Conservation (phyloP, 495 filamentous ascomycete genomes). For the Xylaria grammica region DNA sequence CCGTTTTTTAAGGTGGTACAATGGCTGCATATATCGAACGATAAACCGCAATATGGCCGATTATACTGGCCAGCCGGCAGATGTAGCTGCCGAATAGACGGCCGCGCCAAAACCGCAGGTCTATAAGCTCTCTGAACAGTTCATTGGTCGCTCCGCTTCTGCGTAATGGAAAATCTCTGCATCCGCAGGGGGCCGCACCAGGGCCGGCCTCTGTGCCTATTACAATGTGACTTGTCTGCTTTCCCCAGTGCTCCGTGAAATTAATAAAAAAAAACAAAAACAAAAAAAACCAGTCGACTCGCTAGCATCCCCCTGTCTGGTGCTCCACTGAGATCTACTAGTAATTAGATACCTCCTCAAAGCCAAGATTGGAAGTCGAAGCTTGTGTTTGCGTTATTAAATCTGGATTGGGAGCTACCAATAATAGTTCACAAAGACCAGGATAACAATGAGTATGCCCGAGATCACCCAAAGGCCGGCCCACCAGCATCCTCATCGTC, state of each 20-base stretch:
- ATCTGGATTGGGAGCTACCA: background rate
- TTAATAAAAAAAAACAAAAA: background rate
- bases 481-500: slow-evolving; percentile 9
- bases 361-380: background rate
- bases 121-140: background rate
- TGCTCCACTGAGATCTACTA: background rate
- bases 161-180: background rate
- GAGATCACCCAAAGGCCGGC: slow-evolving; percentile 13
- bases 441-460: background rate
- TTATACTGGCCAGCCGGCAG: background rate
- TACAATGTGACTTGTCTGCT: background rate
- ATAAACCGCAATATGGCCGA: background rate
- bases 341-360: too few relatives aligned
- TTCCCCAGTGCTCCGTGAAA: background rate
- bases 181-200: background rate
- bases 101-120: too few relatives aligned
- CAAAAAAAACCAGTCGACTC: background rate
- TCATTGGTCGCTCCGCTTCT: background rate
- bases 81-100: too few relatives aligned
- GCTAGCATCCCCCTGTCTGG: background rate
- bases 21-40: background rate
- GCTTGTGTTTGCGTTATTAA: background rate
- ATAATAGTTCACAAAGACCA: background rate
- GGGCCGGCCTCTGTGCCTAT: background rate
- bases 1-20: background rate